These are phyloP conservation scores for Neurospora sp. DNA, from an alignment of 495 filamentous ascomycete genomes.

Conservation along the genomic window DNA sequence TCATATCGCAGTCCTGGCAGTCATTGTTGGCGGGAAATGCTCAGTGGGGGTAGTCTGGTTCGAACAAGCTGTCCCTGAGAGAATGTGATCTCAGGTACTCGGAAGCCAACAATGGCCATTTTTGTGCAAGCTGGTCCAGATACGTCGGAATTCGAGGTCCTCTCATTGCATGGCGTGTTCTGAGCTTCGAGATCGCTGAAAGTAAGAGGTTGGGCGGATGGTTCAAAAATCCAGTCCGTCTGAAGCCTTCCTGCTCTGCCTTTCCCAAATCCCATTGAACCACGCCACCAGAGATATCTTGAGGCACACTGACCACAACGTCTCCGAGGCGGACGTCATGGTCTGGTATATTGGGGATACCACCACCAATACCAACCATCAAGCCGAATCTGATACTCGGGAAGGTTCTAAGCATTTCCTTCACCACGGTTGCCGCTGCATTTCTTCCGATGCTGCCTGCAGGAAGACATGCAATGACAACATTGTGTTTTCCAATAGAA, in stretches of 20 bases:
- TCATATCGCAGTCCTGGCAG: no score
- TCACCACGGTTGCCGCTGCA: constrained; percentile 20
- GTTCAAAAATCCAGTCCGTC: not conserved
- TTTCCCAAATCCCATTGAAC: not conserved
- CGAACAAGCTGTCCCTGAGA: not conserved
- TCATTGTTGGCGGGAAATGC: no score
- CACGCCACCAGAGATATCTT: not conserved
- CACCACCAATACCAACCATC: constrained; percentile 40
- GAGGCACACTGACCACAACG: not conserved
- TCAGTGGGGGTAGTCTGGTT: no score
- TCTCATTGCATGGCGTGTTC: not conserved
- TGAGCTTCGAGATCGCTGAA: not conserved
- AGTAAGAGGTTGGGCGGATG: not conserved
- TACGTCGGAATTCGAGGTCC: not conserved
- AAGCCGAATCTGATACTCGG: constrained; percentile 28
- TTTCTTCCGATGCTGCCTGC: constrained; percentile 26
- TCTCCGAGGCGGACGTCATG: not conserved
- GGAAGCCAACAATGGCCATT: not conserved
- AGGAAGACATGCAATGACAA: constrained; percentile 33
- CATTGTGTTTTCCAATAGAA: constrained; percentile 29
- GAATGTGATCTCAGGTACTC: not conserved
- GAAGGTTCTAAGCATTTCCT: constrained; percentile 29
- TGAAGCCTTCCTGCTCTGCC: not conserved
- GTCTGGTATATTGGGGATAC: not conserved
- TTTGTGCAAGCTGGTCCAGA: not conserved